Evolutionary conservation across 768 basidiomycete species (phyloP).

Genomic region (Boletales sp.): DNA sequence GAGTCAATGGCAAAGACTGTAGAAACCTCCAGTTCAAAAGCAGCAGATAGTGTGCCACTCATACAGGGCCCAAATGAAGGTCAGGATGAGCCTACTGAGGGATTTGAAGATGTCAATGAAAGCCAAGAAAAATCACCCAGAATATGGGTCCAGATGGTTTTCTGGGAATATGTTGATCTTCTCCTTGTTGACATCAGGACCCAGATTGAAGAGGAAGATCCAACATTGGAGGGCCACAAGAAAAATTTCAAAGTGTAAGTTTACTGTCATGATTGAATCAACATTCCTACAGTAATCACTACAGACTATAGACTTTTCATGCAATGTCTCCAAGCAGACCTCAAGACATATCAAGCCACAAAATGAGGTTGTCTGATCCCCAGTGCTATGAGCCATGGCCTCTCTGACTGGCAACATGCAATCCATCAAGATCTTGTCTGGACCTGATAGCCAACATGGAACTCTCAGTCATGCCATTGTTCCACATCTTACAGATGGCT

Average conservation of each 20-base stretch:
- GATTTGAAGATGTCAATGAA: neutral
- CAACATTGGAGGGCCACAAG: neutral
- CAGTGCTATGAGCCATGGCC: no score
- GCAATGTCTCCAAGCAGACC: neutral
- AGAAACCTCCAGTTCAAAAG: neutral
- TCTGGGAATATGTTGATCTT: neutral
- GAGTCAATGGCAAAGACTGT: neutral
- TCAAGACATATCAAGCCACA: neutral
- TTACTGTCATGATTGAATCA: no score
- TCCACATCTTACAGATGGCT: no score
- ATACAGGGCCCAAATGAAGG: neutral
- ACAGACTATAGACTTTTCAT: neutral
- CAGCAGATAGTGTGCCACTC: neutral
- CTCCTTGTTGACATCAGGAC: neutral
- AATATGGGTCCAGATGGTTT: neutral
- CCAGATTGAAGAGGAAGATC: no score
- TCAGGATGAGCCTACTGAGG: neutral
- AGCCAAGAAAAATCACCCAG: neutral
- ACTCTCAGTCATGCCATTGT: no score
- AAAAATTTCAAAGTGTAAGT: neutral
- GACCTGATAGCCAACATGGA: no score
- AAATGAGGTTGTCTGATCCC: neutral
- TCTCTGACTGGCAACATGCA: no score
- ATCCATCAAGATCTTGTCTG: no score
- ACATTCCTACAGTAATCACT: no score